Percentiles rank a stretch among this genome's conserved stretches.
These are phyloP conservation scores for Macrophomina phaseolina DNA, from an alignment of 2,329 filamentous ascomycete genomes.

Conservation along the genomic window DNA sequence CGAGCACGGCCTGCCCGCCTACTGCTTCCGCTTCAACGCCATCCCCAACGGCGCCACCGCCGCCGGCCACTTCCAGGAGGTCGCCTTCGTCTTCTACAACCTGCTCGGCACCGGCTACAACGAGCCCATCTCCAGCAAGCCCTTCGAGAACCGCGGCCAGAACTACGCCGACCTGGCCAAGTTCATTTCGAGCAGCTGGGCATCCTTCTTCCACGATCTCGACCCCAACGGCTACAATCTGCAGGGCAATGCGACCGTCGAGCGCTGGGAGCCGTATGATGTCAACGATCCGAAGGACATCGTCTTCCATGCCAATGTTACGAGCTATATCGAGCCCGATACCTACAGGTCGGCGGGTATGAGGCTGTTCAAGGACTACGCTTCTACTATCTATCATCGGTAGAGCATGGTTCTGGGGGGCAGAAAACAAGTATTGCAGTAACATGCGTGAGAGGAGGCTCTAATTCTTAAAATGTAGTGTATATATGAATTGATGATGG, in stretches of 20 bases:
- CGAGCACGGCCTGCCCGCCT: conserved; percentile 55
- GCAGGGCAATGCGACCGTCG: conserved; percentile 34
- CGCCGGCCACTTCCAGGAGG: conserved; percentile 61
- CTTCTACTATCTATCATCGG: conserved; percentile 12
- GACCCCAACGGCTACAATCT: conserved; percentile 45
- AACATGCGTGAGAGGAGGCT: background rate
- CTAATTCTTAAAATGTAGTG: background rate
- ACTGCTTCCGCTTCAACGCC: conserved; percentile 69
- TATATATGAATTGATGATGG: background rate
- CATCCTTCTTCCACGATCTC: conserved; percentile 50
- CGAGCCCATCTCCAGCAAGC: conserved; percentile 38
- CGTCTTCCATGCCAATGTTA: conserved; percentile 55
- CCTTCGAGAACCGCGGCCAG: conserved; percentile 44
- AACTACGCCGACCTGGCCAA: conserved; percentile 47
- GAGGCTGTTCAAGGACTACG: conserved; percentile 45
- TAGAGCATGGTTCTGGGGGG: background rate
- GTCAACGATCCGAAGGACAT: conserved; percentile 45
- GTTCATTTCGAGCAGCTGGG: conserved; percentile 54
- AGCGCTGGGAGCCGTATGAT: conserved; percentile 50
- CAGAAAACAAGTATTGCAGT: too few species aligned
- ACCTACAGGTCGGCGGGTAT: conserved; percentile 54
- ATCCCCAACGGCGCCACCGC: conserved; percentile 54
- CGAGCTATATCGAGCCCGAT: conserved; percentile 50
- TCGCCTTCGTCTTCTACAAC: conserved; percentile 56
- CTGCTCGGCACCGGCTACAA: conserved; percentile 50